Evolutionary conservation across 306 rosid species (phyloP), one percentile per base, ranked within the genome.

Genomic region (Vigna hirtella): DNA sequence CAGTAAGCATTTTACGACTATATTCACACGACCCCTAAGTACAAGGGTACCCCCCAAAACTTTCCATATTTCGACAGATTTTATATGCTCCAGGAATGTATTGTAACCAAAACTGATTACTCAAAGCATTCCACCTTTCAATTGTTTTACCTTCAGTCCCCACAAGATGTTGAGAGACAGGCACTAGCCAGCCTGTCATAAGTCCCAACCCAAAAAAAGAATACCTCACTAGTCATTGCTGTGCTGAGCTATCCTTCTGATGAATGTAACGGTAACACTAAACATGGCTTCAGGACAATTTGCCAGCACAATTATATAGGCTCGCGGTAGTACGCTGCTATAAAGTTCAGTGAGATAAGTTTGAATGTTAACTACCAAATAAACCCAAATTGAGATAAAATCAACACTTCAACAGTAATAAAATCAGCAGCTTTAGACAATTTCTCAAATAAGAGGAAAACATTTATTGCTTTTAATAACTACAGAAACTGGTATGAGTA

Each of bases 161-260:
- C 73, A 32, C 79, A 49, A 14, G n/a, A 24, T 42, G 49, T 57
- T 55, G 79, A 72, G 71, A 56, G 66, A 61, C 77, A 63, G 73
- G 67, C 56, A 78, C 69, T 43, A 43, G 58, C 83, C 85, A 86
- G 77, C 63, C 87, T 83, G 83, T 73, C 82, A 80, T 32, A 51
- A 59, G 75, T 80, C 82, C 79, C 76, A 72, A 45, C 77, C 79
- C 72, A 9, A 48, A 74, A 66, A 56, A 74, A 52, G 72, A 70
- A 81, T 71, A 65, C 74, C 26, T 72, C 79, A 11, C 70, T 0
- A 42, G 3, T 42, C 13, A 42, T 9, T 56, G 70, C 53, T 79
- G 73, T 51, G 18, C 50, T 38, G 9, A 66, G 38, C 42, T 12
- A 81, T 62, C 40, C 72, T 26, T 36, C 50, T 36, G 72, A 82